phyloP scores from a whole-genome alignment of 345 rosid species.

The Excoecaria cochinchinensis region DNA sequence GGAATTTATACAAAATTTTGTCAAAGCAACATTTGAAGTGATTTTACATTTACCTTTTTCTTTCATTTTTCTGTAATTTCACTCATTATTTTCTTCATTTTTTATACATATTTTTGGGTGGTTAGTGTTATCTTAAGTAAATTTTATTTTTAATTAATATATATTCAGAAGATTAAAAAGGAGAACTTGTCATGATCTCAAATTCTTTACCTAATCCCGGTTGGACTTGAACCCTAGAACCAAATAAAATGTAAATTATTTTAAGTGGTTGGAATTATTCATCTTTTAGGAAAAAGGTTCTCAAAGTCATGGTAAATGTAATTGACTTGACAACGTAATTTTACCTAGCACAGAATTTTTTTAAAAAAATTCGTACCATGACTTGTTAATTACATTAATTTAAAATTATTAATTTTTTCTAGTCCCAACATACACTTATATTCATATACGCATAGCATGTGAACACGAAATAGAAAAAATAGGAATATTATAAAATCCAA shows the following conservation, averaged over 20 bases:
- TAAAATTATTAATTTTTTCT: background rate
- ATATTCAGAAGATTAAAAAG: background rate
- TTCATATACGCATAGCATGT: slow-evolving; percentile 9
- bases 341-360: background rate
- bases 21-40: too few relatives aligned
- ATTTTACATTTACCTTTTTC: too few relatives aligned
- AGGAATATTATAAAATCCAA: background rate
- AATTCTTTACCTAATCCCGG: background rate
- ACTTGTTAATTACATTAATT: background rate
- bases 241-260: background rate
- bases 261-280: background rate
- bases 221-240: background rate
- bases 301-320: background rate
- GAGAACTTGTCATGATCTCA: background rate
- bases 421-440: background rate
- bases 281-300: background rate
- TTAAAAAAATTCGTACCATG: background rate
- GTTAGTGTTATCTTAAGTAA: too few relatives aligned
- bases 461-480: background rate
- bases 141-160: too few relatives aligned
- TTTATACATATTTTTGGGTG: too few relatives aligned
- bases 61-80: too few relatives aligned
- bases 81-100: too few relatives aligned
- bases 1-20: too few relatives aligned
- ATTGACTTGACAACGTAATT: background rate